Percentiles rank a stretch among this genome's conserved stretches.
These are phyloP conservation scores for Ploettnerulaceae sp. DNA, from an alignment of 2,329 filamentous ascomycete species.

Conservation along the genomic window DNA sequence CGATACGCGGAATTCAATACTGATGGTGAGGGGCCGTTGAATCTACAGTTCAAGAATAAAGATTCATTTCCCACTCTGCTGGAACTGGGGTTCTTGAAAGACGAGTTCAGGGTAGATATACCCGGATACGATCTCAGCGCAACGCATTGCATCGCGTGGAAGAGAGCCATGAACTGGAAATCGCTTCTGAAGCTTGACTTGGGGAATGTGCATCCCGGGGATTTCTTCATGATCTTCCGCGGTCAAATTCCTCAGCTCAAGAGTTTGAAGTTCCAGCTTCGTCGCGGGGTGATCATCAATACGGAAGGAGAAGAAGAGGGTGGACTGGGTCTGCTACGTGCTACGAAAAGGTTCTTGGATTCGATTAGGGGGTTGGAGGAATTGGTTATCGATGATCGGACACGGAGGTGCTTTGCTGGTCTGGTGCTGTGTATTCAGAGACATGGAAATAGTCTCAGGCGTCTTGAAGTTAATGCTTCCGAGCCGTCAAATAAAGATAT, in stretches of 20 bases:
- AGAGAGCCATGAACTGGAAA: constrained; percentile 1
- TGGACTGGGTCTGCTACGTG: background rate
- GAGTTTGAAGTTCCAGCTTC: background rate
- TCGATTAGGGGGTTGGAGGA: background rate
- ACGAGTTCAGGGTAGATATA: no score
- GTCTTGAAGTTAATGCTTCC: background rate
- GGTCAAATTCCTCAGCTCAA: background rate
- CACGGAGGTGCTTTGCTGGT: background rate
- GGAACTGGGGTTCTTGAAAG: no score
- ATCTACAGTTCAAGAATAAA: no score
- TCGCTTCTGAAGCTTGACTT: background rate
- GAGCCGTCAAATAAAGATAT: background rate
- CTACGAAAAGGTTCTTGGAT: background rate
- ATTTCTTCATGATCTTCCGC: background rate
- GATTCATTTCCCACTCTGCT: no score
- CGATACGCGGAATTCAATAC: no score
- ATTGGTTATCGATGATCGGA: background rate
- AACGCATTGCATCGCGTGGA: background rate
- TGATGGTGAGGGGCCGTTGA: no score
- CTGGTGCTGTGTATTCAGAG: background rate
- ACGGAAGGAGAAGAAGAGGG: background rate
- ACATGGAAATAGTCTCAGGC: background rate
- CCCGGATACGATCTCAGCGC: no score
- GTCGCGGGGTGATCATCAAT: background rate
- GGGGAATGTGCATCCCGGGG: background rate